Evolutionary conservation across 805 yeast genomes (phyloP).

Genomic region (Wickerhamiella kurtzmanii): DNA sequence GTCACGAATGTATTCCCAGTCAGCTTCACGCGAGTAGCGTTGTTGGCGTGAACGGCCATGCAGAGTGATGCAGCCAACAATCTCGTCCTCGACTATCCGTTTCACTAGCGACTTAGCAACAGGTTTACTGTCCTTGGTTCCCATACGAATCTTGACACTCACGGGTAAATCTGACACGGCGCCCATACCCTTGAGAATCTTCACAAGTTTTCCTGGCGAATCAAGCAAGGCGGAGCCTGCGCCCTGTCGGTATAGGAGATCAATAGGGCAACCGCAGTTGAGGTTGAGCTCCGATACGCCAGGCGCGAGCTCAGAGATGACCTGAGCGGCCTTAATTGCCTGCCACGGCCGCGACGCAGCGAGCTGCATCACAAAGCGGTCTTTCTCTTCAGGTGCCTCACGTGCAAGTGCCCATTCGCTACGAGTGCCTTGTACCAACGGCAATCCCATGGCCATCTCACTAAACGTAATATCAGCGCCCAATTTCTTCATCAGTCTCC

Average conservation of each 20-base stretch:
- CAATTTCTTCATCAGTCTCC: constrained; percentile 76
- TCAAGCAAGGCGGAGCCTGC: constrained; percentile 91
- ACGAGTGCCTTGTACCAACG: constrained; percentile 77
- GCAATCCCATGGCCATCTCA: constrained; percentile 87
- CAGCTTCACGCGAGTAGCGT: constrained; percentile 79
- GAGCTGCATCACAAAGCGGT: constrained; percentile 86
- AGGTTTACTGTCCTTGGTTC: constrained; percentile 71
- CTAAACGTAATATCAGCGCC: constrained; percentile 91
- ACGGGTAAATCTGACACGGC: constrained; percentile 77
- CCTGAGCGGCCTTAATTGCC: constrained; percentile 85
- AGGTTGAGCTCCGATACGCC: constrained; percentile 71
- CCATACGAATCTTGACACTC: constrained; percentile 85
- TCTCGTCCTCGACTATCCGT: constrained; percentile 62
- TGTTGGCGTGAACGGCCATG: constrained; percentile 97
- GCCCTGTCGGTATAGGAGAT: constrained; percentile 82
- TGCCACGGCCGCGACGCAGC: constrained; percentile 90
- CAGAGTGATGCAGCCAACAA: constrained; percentile 78
- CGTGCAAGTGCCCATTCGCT: constrained; percentile 97
- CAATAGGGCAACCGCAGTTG: constrained; percentile 97
- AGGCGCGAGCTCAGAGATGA: constrained; percentile 43
- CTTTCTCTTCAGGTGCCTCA: constrained; percentile 68
- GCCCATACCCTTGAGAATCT: constrained; percentile 79
- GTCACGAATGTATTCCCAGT: constrained; percentile 78
- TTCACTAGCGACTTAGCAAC: constrained; percentile 70
- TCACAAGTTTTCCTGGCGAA: constrained; percentile 65